Conservation (phyloP, 108 stramenopile genomes). For the Discostella pseudostelligera region DNA sequence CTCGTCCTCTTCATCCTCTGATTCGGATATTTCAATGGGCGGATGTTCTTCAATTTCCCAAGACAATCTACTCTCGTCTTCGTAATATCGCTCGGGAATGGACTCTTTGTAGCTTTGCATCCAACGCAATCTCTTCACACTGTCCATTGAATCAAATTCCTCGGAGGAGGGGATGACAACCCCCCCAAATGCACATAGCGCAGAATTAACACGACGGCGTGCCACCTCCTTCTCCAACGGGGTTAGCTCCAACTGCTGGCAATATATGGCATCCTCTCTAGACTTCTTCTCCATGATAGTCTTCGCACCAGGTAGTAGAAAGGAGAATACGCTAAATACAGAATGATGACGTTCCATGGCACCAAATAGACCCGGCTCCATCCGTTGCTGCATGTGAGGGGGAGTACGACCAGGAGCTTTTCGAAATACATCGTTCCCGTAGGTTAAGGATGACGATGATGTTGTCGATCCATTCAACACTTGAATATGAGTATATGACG, state of each 20-base stretch:
- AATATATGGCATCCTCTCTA: not conserved
- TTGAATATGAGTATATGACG: constrained; percentile 16
- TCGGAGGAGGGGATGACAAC: constrained; percentile 13
- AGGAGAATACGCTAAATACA: constrained; percentile 54
- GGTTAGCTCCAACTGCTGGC: too few relatives aligned
- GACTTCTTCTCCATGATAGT: constrained; percentile 27
- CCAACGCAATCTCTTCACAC: constrained; percentile 3
- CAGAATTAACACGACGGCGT: constrained; percentile 59
- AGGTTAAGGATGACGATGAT: constrained; percentile 35
- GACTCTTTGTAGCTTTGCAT: constrained; percentile 57
- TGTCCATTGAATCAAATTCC: not conserved
- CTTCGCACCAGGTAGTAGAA: constrained; percentile 73
- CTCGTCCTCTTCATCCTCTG: constrained; percentile 25
- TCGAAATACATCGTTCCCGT: too few relatives aligned
- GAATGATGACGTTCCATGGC: constrained; percentile 50
- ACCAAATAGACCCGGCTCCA: constrained; percentile 29
- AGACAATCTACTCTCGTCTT: constrained; percentile 79
- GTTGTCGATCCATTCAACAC: constrained; percentile 27
- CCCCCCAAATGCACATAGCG: constrained; percentile 84
- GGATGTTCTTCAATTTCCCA: constrained; percentile 86
- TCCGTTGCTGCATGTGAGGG: too few relatives aligned
- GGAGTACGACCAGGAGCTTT: too few relatives aligned
- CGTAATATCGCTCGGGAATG: constrained; percentile 74
- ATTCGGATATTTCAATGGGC: constrained; percentile 54
- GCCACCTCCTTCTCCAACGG: constrained; percentile 53